Percentiles rank a stretch among this genome's conserved stretches.
These are phyloP conservation scores for Rhizophora mangle DNA, from an alignment of 345 rosid species.

Conservation along the genomic window DNA sequence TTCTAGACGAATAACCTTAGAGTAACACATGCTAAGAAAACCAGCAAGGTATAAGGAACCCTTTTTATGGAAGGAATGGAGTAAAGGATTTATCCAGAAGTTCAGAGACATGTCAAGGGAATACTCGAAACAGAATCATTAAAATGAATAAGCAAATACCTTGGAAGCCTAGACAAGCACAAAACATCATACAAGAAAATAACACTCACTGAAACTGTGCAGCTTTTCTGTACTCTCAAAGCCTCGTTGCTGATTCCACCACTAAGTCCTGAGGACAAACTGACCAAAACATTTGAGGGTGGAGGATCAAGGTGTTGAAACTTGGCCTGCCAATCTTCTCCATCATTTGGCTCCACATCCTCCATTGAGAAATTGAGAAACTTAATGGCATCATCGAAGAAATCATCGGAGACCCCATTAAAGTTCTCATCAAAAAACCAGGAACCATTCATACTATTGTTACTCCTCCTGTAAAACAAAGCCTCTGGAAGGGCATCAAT, in stretches of 20 bases:
- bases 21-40: no score
- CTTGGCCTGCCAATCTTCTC: conserved; percentile 57
- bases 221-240: conserved; percentile 22
- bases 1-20: no score
- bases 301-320: conserved; percentile 71
- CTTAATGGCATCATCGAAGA: conserved; percentile 53
- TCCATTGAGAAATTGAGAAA: conserved; percentile 58
- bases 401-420: conserved; percentile 51
- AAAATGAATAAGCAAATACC: no score
- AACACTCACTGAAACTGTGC: conserved; percentile 47
- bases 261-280: conserved; percentile 40
- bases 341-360: conserved; percentile 46
- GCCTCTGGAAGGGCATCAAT: not conserved
- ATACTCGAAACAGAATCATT: no score
- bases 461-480: conserved; percentile 13
- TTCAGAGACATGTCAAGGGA: no score
- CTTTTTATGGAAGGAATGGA: no score
- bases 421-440: conserved; percentile 55
- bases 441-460: conserved; percentile 29
- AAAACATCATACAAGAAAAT: not conserved
- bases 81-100: no score
- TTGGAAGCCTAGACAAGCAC: not conserved
- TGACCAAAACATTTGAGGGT: conserved; percentile 46
- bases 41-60: no score
- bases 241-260: conserved; percentile 21